Evolutionary conservation across 2,329 filamentous ascomycete genomes (phyloP).

Genomic region (Lasiodiplodia citricola): DNA sequence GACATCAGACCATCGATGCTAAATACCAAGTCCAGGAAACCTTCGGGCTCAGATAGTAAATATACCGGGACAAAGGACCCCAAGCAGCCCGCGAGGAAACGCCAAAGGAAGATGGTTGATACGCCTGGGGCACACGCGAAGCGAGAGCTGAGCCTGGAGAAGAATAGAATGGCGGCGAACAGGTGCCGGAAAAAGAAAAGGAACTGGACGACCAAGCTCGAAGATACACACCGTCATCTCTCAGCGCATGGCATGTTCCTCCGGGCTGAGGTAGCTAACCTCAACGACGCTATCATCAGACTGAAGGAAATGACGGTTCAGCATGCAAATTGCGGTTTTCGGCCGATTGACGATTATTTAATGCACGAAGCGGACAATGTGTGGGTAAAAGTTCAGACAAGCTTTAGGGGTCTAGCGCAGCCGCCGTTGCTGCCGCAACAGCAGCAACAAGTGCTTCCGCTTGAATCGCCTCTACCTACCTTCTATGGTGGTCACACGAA

Average conservation of each 20-base stretch:
- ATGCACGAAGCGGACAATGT: not conserved
- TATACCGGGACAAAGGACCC: no score
- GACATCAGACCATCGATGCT: no score
- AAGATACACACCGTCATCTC: constrained; percentile 42
- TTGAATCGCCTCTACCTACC: not conserved
- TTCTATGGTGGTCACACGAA: no score
- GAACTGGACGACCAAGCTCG: constrained; percentile 53
- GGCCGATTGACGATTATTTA: constrained; percentile 29
- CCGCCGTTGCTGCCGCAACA: no score
- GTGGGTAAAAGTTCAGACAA: not conserved
- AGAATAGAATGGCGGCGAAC: constrained; percentile 70
- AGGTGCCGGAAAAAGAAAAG: constrained; percentile 71
- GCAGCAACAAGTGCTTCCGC: no score
- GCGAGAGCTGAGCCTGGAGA: constrained; percentile 64
- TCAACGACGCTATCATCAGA: not conserved
- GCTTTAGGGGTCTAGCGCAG: no score
- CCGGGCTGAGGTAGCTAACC: constrained; percentile 25
- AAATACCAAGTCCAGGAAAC: no score
- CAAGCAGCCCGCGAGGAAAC: not conserved
- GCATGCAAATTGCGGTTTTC: constrained; percentile 28
- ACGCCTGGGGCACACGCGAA: constrained; percentile 39
- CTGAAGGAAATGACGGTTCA: constrained; percentile 33
- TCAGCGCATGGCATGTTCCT: constrained; percentile 36
- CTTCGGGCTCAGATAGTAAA: no score
- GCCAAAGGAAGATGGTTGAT: not conserved